Percentiles rank a stretch among this genome's conserved stretches.
phyloP scores from a whole-genome alignment of 768 basidiomycete genomes.

The Calocera viscosa region DNA sequence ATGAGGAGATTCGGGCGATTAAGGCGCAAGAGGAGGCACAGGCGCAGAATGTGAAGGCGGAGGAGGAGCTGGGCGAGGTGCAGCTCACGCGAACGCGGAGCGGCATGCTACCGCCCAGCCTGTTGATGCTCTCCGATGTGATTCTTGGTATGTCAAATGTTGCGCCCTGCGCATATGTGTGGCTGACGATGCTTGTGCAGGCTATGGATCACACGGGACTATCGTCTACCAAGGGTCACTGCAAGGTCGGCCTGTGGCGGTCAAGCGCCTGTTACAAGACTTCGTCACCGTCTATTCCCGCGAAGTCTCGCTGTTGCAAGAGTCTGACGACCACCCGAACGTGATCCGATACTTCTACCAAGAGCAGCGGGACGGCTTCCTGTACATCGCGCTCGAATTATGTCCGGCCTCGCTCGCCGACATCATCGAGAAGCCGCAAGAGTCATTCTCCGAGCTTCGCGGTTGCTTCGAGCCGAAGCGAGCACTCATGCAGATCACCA shows the following conservation, averaged over 20 bases:
- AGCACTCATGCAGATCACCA: slow-evolving; percentile 73
- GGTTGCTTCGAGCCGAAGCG: slow-evolving; percentile 74
- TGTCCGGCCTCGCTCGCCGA: slow-evolving; percentile 85
- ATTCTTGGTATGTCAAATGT: slow-evolving; percentile 46
- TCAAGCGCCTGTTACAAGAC: slow-evolving; percentile 88
- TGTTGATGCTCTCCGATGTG: slow-evolving; percentile 58
- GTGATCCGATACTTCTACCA: slow-evolving; percentile 98
- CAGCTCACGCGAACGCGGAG: background rate
- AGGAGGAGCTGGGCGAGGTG: slow-evolving; percentile 29
- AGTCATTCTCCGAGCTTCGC: slow-evolving; percentile 60
- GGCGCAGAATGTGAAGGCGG: background rate
- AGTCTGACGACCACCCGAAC: slow-evolving; percentile 95
- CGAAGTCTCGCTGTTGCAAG: slow-evolving; percentile 88
- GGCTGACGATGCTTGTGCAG: slow-evolving; percentile 32
- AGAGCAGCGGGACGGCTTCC: slow-evolving; percentile 82
- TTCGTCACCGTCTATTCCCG: slow-evolving; percentile 89
- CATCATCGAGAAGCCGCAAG: slow-evolving; percentile 64
- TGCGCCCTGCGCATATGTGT: background rate
- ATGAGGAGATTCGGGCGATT: slow-evolving; percentile 21
- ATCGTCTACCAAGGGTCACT: slow-evolving; percentile 88
- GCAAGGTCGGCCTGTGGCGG: slow-evolving; percentile 97
- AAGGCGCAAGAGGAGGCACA: slow-evolving; percentile 16
- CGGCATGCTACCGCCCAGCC: slow-evolving; percentile 24
- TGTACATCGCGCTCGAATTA: slow-evolving; percentile 94
- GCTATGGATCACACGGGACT: slow-evolving; percentile 92